Conservation (phyloP, 352 stramenopile genomes). For the Phytopythium mirpurense region DNA sequence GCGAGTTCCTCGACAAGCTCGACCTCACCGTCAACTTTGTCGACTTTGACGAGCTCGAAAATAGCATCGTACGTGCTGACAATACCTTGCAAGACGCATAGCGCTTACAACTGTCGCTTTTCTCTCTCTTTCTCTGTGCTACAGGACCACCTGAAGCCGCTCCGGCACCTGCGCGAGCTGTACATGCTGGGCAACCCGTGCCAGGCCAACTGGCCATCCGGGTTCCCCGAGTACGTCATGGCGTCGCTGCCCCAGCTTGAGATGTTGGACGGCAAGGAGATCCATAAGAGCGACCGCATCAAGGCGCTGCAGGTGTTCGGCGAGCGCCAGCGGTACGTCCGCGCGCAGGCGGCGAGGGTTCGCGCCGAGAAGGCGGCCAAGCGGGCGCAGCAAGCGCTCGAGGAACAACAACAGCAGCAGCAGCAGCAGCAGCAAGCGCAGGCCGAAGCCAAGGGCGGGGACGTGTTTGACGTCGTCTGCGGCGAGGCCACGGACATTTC, state of each 20-base stretch:
- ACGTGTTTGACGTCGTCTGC: slow-evolving; percentile 32
- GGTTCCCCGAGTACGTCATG: slow-evolving; percentile 83
- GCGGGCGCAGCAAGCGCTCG: not conserved
- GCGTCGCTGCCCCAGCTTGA: slow-evolving; percentile 80
- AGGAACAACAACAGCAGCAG: too few species aligned
- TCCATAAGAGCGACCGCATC: slow-evolving; percentile 85
- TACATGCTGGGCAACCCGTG: slow-evolving; percentile 94
- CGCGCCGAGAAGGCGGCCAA: slow-evolving; percentile 19
- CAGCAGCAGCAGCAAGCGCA: slow-evolving; percentile 20
- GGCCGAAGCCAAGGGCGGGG: slow-evolving; percentile 11
- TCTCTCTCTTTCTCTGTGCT: slow-evolving; percentile 1
- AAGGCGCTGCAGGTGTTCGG: slow-evolving; percentile 78
- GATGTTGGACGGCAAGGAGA: slow-evolving; percentile 88
- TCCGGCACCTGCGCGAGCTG: slow-evolving; percentile 88
- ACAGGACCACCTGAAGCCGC: slow-evolving; percentile 62
- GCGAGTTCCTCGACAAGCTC: slow-evolving; percentile 91
- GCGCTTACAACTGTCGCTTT: too few species aligned
- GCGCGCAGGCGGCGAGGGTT: slow-evolving; percentile 19
- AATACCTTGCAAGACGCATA: too few species aligned
- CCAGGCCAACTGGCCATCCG: slow-evolving; percentile 66
- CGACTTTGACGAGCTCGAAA: slow-evolving; percentile 87
- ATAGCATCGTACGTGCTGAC: slow-evolving; percentile 69
- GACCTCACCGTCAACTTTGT: slow-evolving; percentile 97
- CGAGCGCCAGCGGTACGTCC: slow-evolving; percentile 28
- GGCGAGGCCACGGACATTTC: slow-evolving; percentile 41